Evolutionary conservation across 352 stramenopile genomes (phyloP).

Genomic region (Phytophthora tubulina): DNA sequence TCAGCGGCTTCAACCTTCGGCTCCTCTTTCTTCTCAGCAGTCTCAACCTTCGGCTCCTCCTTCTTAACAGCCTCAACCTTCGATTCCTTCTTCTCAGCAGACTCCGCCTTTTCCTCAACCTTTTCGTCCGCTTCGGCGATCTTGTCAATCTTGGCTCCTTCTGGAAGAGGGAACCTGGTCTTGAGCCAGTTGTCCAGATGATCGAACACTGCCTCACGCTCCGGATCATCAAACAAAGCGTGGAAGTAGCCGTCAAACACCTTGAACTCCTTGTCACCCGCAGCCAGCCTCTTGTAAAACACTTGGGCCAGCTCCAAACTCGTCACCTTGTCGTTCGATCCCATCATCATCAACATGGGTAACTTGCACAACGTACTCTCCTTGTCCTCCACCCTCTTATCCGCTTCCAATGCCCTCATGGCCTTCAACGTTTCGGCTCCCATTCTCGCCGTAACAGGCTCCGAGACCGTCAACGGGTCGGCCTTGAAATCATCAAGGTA

Average conservation of each 20-base stretch:
- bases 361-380: conserved; percentile 42
- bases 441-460: conserved; percentile 54
- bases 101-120: neutral
- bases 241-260: conserved; percentile 69
- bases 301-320: conserved; percentile 53
- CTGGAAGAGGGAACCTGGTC: conserved; percentile 39
- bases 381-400: conserved; percentile 43
- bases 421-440: conserved; percentile 52
- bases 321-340: conserved; percentile 62
- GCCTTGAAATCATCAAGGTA: conserved; percentile 52
- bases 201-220: conserved; percentile 57
- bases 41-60: neutral
- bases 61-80: neutral
- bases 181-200: conserved; percentile 59
- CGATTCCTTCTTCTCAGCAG: neutral
- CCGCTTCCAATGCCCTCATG: conserved; percentile 47
- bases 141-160: conserved; percentile 19
- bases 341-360: conserved; percentile 59
- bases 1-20: conserved; percentile 1
- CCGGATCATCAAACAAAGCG: conserved; percentile 71
- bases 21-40: neutral
- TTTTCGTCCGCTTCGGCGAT: conserved; percentile 16
- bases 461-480: conserved; percentile 58
- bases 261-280: conserved; percentile 68
- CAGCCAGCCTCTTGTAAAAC: conserved; percentile 58